Evolutionary conservation across 768 basidiomycete genomes (phyloP).

Genomic region (Pulveroboletus sp.): DNA sequence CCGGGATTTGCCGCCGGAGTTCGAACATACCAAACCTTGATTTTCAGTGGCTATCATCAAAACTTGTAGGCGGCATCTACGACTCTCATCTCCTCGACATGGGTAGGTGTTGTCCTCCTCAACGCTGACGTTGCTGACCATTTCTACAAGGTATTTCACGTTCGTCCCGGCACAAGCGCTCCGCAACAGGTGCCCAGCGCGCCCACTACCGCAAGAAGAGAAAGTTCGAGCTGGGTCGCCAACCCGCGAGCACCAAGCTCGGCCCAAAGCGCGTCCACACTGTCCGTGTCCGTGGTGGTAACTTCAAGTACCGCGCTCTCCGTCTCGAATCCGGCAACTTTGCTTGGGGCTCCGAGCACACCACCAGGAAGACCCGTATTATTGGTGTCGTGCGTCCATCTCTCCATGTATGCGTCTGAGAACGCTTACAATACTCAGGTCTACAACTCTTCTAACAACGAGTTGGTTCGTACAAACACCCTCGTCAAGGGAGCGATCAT

Average conservation of each 20-base stretch:
- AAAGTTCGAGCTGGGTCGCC: slow-evolving; percentile 99
- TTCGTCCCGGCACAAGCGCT: slow-evolving; percentile 95
- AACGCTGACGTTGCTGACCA: slow-evolving; percentile 7
- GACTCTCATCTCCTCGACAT: slow-evolving; percentile 70
- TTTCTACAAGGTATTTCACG: slow-evolving; percentile 83
- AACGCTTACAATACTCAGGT: slow-evolving; percentile 47
- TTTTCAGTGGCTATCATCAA: slow-evolving; percentile 49
- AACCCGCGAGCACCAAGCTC: slow-evolving; percentile 95
- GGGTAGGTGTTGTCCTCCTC: slow-evolving; percentile 53
- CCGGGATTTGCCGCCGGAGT: slow-evolving; percentile 28
- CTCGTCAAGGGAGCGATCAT: slow-evolving; percentile 96
- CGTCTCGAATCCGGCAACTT: slow-evolving; percentile 97
- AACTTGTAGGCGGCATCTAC: slow-evolving; percentile 35
- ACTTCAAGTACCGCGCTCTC: slow-evolving; percentile 91
- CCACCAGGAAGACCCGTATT: slow-evolving; percentile 93
- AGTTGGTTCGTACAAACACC: slow-evolving; percentile 99
- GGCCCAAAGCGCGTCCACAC: slow-evolving; percentile 93
- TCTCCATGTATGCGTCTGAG: neutral
- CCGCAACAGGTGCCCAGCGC: slow-evolving; percentile 86
- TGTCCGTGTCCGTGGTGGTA: slow-evolving; percentile 94
- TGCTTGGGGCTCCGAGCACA: slow-evolving; percentile 95
- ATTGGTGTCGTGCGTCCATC: slow-evolving; percentile 80
- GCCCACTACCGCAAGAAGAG: slow-evolving; percentile 99
- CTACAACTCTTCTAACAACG: slow-evolving; percentile 99
- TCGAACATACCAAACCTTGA: slow-evolving; percentile 34